Percentiles rank a stretch among this genome's conserved stretches.
Conservation (phyloP, 345 rosid species). For the Erodium maritimum region DNA sequence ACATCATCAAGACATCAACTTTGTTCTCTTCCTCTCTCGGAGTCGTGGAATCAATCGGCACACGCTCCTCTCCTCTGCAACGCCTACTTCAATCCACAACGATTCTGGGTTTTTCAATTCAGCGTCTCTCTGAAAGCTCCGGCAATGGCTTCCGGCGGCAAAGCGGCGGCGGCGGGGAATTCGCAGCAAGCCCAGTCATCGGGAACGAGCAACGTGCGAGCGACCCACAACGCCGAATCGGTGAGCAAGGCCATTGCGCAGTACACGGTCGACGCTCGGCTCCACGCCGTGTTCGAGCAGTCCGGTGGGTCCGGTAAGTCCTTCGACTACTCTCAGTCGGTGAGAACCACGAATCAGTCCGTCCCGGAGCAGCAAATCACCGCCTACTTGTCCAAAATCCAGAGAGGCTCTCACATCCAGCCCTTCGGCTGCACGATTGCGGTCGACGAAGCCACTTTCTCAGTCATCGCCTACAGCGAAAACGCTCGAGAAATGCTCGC, state of each 20-base stretch:
- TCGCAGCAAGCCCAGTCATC: neutral
- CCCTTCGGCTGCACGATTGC: constrained; percentile 91
- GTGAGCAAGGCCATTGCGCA: constrained; percentile 86
- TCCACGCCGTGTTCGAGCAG: constrained; percentile 85
- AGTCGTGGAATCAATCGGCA: no score
- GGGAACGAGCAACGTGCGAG: neutral
- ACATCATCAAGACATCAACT: no score
- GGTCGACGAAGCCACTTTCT: constrained; percentile 56
- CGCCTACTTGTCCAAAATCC: constrained; percentile 70
- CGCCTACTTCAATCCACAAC: neutral
- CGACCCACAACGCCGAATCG: constrained; percentile 25
- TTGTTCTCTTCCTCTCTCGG: no score
- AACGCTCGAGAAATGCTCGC: constrained; percentile 91
- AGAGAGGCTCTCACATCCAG: constrained; percentile 84
- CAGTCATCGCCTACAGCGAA: constrained; percentile 66
- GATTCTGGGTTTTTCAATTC: no score
- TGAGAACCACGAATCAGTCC: constrained; percentile 39
- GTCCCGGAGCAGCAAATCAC: constrained; percentile 84
- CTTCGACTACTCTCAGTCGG: constrained; percentile 72
- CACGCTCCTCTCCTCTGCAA: no score
- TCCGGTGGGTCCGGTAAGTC: constrained; percentile 85
- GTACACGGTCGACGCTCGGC: constrained; percentile 85
- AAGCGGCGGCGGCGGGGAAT: neutral
- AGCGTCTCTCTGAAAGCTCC: no score
- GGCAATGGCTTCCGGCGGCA: neutral